Conservation (phyloP, 768 basidiomycete species). For the Collybia sordida region DNA sequence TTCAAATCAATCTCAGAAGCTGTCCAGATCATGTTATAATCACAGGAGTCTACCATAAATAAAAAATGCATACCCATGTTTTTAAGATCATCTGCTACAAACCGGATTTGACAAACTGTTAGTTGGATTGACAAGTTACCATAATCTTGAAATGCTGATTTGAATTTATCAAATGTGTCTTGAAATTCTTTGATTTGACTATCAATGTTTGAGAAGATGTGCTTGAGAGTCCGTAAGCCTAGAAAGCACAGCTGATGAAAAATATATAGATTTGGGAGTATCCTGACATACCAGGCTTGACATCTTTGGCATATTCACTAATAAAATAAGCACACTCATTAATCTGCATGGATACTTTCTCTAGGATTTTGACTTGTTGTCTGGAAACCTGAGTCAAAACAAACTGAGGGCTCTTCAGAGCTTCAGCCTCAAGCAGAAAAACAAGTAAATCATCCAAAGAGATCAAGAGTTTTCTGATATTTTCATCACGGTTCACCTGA, state of each 20-base stretch:
- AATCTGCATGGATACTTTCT: constrained; percentile 19
- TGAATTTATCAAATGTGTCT: constrained; percentile 12
- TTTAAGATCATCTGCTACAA: constrained; percentile 8
- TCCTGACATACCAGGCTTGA: constrained; percentile 14
- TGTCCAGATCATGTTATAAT: background rate
- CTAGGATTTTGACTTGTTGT: constrained; percentile 12
- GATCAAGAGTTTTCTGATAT: background rate
- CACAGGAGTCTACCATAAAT: no score
- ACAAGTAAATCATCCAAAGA: background rate
- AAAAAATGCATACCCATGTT: constrained; percentile 7
- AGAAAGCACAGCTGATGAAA: no score
- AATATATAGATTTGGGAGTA: background rate
- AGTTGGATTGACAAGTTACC: constrained; percentile 11
- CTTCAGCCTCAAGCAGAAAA: background rate
- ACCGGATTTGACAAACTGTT: constrained; percentile 11
- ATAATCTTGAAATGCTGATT: constrained; percentile 9
- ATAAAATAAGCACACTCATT: constrained; percentile 29
- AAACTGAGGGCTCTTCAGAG: background rate
- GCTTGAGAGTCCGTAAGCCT: background rate
- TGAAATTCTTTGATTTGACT: constrained; percentile 9
- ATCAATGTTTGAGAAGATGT: background rate
- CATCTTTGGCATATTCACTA: constrained; percentile 19
- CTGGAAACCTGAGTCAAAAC: background rate
- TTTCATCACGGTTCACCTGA: background rate
- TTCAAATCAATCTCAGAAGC: background rate